These are phyloP conservation scores for Rhodocollybia butyracea DNA, from an alignment of 768 basidiomycete genomes.

Conservation along the genomic window DNA sequence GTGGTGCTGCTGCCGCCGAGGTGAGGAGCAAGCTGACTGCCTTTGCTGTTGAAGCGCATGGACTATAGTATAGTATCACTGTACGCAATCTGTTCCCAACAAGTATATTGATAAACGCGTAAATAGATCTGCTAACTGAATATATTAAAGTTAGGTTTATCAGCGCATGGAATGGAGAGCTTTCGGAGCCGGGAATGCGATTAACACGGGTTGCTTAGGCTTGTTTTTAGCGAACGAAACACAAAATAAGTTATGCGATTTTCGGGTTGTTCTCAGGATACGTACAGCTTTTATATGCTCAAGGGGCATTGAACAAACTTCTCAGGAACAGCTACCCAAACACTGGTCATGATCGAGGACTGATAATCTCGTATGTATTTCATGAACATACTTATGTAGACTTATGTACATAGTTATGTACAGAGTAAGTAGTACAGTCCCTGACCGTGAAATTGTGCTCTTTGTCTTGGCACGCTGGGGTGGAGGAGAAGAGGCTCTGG, in stretches of 20 bases:
- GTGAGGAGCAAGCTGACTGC: slow-evolving; percentile 48
- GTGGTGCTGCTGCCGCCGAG: slow-evolving; percentile 39
- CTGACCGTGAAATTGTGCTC: too few species aligned
- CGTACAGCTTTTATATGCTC: slow-evolving; percentile 19
- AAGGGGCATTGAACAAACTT: slow-evolving; percentile 18
- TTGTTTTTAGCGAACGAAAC: too few species aligned
- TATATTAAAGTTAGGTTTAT: slow-evolving; percentile 20
- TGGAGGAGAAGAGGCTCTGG: too few species aligned
- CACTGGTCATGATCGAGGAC: slow-evolving; percentile 35
- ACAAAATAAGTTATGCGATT: slow-evolving; percentile 21
- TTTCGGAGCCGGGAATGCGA: slow-evolving; percentile 31
- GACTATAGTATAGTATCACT: too few species aligned
- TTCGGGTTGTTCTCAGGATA: slow-evolving; percentile 29
- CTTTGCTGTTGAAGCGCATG: slow-evolving; percentile 29
- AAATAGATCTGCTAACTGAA: neutral
- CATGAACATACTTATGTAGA: neutral
- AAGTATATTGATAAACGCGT: neutral
- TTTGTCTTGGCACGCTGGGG: too few species aligned
- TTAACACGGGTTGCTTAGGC: slow-evolving; percentile 20
- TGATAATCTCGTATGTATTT: slow-evolving; percentile 6
- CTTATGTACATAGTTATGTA: too few species aligned
- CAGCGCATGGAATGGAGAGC: slow-evolving; percentile 21
- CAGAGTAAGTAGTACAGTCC: too few species aligned
- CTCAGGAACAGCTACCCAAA: slow-evolving; percentile 28
- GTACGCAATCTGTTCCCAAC: too few species aligned